Conservation (phyloP, 805 yeast genomes). For the Saccharomycopsis olivae region DNA sequence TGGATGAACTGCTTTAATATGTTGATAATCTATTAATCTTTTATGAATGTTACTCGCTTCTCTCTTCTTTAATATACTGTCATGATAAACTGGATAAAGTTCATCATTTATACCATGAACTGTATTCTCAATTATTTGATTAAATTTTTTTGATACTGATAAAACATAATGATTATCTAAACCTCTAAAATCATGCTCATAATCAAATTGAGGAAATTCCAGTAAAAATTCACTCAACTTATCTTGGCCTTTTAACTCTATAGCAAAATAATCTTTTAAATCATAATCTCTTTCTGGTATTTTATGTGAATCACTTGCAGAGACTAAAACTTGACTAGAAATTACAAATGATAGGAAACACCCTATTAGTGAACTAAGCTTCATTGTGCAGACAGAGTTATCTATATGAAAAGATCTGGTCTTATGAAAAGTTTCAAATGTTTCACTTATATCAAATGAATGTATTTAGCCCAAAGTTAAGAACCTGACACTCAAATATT, state of each 20-base stretch:
- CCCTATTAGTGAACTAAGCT: not conserved
- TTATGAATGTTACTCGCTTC: slow-evolving; percentile 11
- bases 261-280: slow-evolving; percentile 46
- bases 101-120: slow-evolving; percentile 12
- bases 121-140: slow-evolving; percentile 15
- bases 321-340: not conserved
- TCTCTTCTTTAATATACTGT: slow-evolving; percentile 7
- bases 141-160: slow-evolving; percentile 33
- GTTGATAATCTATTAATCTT: slow-evolving; percentile 19
- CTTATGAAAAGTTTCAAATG: no score
- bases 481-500: no score
- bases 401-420: no score
- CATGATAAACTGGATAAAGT: slow-evolving; percentile 17
- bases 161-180: slow-evolving; percentile 56
- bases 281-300: slow-evolving; percentile 41
- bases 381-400: no score
- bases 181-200: slow-evolving; percentile 57
- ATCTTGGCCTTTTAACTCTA: slow-evolving; percentile 34
- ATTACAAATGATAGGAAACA: not conserved
- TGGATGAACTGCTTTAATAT: slow-evolving; percentile 40
- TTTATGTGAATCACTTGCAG: not conserved
- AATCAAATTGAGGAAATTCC: slow-evolving; percentile 36
- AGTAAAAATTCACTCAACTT: slow-evolving; percentile 28
- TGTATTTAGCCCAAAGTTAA: no score
- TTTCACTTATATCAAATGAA: no score